Base-by-base conservation (phyloP, 345 rosid species). In the Draba incana region DNA sequence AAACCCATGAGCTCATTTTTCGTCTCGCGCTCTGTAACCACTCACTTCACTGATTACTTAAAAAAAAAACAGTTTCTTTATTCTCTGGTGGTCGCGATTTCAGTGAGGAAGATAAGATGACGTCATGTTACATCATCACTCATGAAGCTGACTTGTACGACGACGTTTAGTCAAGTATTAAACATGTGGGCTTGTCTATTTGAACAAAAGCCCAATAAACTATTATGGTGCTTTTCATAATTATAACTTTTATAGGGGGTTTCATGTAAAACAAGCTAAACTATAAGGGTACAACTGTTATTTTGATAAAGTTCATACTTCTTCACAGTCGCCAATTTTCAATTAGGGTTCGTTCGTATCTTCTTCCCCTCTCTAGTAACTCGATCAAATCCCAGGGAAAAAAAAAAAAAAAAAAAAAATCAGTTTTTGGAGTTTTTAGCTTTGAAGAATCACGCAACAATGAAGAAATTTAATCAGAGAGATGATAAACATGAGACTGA, bases 1-100 rank as follows among this genome's bases (percentile, higher is more conserved):
- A 74, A 68, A 68, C 64, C 58, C 73, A 62, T n/a, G 74, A 68
- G 45, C 64, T 68, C 78, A 68, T 74, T 60, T 73, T 25, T 66
- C 46, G 46, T 73, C 24, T 60, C 33, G 30, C 1, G 37, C 41
- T 65, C 66, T 55, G 35, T 31, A 6, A 4, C 16, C 23, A 20
- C 49, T 48, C 77, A 65, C 66, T 50, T 48, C 66, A n/a, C n/a
- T n/a, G n/a, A n/a, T n/a, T n/a, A n/a, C n/a, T n/a, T n/a, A n/a
- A n/a, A n/a, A n/a, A 5, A 11, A 3, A 35, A 35, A 35, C 0
- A 6, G 38, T 35, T 8, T 6, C 25, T 30, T 30, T 30, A 27
- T 28, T 39, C 11, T 38, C 42, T 52, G 48, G 57, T 59, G 72
- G 66, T 14, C 15, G 8, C n/a, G 8, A 20, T 14, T 28, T 28